Conservation (phyloP, 805 yeast species). For the Kluyveromyces siamensis region DNA sequence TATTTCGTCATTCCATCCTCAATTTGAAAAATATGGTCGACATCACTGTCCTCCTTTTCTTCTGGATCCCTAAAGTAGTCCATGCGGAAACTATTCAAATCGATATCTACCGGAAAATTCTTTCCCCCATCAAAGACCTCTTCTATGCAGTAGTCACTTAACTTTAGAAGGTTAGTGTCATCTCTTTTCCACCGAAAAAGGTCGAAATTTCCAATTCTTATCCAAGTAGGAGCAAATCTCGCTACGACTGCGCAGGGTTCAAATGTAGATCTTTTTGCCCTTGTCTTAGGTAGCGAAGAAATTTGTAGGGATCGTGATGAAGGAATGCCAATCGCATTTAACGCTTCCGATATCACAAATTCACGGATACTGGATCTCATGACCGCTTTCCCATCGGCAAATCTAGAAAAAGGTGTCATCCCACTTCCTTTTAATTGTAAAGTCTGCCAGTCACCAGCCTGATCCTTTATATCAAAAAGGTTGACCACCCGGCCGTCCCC, state of each 20-base stretch:
- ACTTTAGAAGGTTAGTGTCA: slow-evolving; percentile 45
- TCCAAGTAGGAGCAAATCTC: slow-evolving; percentile 79
- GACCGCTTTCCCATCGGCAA: slow-evolving; percentile 96
- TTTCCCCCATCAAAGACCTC: slow-evolving; percentile 42
- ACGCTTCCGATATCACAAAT: slow-evolving; percentile 73
- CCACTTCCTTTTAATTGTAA: slow-evolving; percentile 91
- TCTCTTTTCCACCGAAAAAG: slow-evolving; percentile 68
- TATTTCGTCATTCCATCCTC: slow-evolving; percentile 36
- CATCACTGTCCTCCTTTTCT: slow-evolving; percentile 13
- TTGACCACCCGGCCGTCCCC: slow-evolving; percentile 93
- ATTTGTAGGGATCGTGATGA: slow-evolving; percentile 76
- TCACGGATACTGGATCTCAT: slow-evolving; percentile 82
- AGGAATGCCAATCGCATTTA: slow-evolving; percentile 76
- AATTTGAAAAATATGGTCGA: slow-evolving; percentile 2
- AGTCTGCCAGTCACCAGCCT: slow-evolving; percentile 23
- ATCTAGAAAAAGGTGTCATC: slow-evolving; percentile 81
- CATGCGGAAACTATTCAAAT: slow-evolving; percentile 15
- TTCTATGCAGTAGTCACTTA: slow-evolving; percentile 66
- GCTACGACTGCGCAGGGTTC: slow-evolving; percentile 82
- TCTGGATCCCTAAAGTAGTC: slow-evolving; percentile 21
- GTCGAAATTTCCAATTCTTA: slow-evolving; percentile 84
- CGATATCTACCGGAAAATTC: slow-evolving; percentile 21
- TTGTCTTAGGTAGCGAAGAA: slow-evolving; percentile 61
- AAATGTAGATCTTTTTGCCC: slow-evolving; percentile 56
- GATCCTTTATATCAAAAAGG: slow-evolving; percentile 63